Percentiles rank a stretch among this genome's conserved stretches.
Conservation (phyloP, 495 filamentous ascomycete genomes). For the Penicillium cosmopolitanum region DNA sequence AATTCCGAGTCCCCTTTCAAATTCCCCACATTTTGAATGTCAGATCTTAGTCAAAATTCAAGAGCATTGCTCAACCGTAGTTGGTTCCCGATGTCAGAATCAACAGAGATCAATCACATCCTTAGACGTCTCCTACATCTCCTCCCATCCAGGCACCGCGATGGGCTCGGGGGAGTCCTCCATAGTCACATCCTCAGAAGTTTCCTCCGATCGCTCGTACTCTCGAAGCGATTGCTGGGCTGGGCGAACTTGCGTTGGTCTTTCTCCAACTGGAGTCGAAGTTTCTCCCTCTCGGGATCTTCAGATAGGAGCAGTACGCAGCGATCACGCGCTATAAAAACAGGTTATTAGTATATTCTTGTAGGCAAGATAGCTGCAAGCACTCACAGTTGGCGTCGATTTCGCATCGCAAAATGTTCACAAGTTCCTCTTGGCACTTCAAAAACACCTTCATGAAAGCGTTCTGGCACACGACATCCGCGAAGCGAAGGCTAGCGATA, state of each 20-base stretch:
- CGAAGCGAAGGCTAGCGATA: constrained; percentile 51
- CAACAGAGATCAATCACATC: too few relatives aligned
- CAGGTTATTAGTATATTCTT: neutral
- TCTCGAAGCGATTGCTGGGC: constrained; percentile 47
- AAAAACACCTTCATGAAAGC: constrained; percentile 52
- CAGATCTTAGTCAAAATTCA: too few relatives aligned
- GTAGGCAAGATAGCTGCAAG: neutral
- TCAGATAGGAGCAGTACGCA: constrained; percentile 47
- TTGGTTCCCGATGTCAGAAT: too few relatives aligned
- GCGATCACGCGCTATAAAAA: constrained; percentile 16
- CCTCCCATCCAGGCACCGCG: neutral
- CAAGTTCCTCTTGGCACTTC: constrained; percentile 43
- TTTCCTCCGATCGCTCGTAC: constrained; percentile 20
- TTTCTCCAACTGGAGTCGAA: constrained; percentile 40
- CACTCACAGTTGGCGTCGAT: constrained; percentile 44
- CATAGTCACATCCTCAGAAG: constrained; percentile 25
- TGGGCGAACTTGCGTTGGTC: constrained; percentile 49
- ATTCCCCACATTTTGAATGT: too few relatives aligned
- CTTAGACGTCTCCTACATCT: neutral
- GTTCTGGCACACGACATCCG: constrained; percentile 51
- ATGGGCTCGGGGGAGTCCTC: constrained; percentile 3
- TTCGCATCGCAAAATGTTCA: constrained; percentile 29
- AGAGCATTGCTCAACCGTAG: too few relatives aligned
- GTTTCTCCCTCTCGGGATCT: constrained; percentile 46
- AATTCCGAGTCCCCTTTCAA: too few relatives aligned